Evolutionary conservation across 495 filamentous ascomycete genomes (phyloP).

Genomic region (Penicillium longicatenatum): DNA sequence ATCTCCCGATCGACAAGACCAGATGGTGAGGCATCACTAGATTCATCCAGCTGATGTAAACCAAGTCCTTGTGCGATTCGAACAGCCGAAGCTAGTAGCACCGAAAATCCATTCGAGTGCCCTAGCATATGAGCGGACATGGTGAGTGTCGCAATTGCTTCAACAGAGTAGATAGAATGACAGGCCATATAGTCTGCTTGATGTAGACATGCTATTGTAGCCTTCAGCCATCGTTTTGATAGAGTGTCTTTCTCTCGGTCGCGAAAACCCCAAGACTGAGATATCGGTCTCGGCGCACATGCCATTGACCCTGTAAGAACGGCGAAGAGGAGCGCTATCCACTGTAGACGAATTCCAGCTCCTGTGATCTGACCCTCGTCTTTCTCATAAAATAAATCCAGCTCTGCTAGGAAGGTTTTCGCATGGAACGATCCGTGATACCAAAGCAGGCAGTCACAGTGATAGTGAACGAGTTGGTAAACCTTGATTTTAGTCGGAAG

Average conservation of each 20-base stretch:
- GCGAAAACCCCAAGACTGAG: conserved; percentile 38
- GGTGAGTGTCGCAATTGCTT: conserved; percentile 43
- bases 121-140: conserved; percentile 46
- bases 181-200: conserved; percentile 38
- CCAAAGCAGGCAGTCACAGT: conserved; percentile 42
- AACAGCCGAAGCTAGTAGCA: conserved; percentile 33
- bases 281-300: conserved; percentile 30
- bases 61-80: conserved; percentile 37
- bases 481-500: conserved; percentile 34
- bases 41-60: conserved; percentile 25
- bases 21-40: conserved; percentile 8
- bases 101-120: conserved; percentile 37
- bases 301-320: conserved; percentile 41
- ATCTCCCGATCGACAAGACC: conserved; percentile 30
- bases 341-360: conserved; percentile 33
- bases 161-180: conserved; percentile 35
- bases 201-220: conserved; percentile 36
- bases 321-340: conserved; percentile 43
- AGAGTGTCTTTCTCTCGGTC: conserved; percentile 33
- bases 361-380: conserved; percentile 24
- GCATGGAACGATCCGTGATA: conserved; percentile 40
- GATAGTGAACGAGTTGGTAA: conserved; percentile 37
- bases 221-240: conserved; percentile 39
- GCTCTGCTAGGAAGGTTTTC: conserved; percentile 28
- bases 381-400: conserved; percentile 34